phyloP scores from a whole-genome alignment of 495 filamentous ascomycete species.

The Neurospora tetraspora region DNA sequence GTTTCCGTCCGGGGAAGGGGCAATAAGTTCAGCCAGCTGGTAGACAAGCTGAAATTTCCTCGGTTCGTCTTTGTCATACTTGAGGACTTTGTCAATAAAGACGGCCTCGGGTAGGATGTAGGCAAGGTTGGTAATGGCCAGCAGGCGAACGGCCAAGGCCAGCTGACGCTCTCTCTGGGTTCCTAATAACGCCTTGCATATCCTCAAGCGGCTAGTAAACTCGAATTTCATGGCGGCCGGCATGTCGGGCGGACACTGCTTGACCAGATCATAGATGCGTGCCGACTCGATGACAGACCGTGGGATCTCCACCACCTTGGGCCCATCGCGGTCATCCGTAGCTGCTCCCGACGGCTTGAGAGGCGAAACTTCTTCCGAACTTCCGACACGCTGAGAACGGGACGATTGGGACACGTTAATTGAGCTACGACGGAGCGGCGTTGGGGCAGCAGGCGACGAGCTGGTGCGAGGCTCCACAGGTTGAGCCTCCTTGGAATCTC shows the following conservation, averaged over 20 bases:
- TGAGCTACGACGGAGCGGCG: slow-evolving; percentile 37
- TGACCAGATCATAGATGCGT: slow-evolving; percentile 58
- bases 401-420: slow-evolving; percentile 28
- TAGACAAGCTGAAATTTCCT: slow-evolving; percentile 82
- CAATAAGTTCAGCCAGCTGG: slow-evolving; percentile 84
- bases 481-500: neutral
- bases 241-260: slow-evolving; percentile 50
- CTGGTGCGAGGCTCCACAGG: slow-evolving; percentile 7
- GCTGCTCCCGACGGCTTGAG: slow-evolving; percentile 23
- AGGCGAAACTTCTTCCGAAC: slow-evolving; percentile 23
- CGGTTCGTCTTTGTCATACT: slow-evolving; percentile 83
- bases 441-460: slow-evolving; percentile 31
- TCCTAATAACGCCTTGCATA: slow-evolving; percentile 62
- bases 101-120: slow-evolving; percentile 72
- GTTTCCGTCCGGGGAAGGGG: slow-evolving; percentile 58
- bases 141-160: slow-evolving; percentile 67
- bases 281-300: slow-evolving; percentile 50
- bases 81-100: slow-evolving; percentile 76
- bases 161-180: slow-evolving; percentile 59
- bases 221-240: slow-evolving; percentile 72
- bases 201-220: slow-evolving; percentile 70
- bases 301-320: slow-evolving; percentile 62
- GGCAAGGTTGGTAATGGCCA: slow-evolving; percentile 86
- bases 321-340: slow-evolving; percentile 43
- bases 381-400: slow-evolving; percentile 21